These are phyloP conservation scores for Puccinia novopanici DNA, from an alignment of 1,284 basidiomycete species.

Conservation along the genomic window DNA sequence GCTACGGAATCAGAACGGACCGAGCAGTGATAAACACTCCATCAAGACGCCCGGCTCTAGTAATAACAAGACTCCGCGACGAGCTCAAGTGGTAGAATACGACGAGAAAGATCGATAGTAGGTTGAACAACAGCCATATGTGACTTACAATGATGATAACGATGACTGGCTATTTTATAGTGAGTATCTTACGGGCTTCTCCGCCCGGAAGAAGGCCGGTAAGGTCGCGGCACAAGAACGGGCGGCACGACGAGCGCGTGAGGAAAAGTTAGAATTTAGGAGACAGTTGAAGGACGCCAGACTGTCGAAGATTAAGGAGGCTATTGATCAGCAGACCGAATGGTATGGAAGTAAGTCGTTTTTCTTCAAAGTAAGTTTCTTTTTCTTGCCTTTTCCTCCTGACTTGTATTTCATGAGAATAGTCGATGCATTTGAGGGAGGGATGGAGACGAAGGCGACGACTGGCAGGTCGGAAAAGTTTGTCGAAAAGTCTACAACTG, in stretches of 20 bases:
- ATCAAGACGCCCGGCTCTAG: too few species aligned
- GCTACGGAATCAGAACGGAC: not conserved
- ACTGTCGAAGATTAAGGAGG: constrained; percentile 36
- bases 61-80: not conserved
- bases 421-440: constrained; percentile 39
- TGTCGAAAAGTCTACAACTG: constrained; percentile 3
- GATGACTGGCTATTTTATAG: not conserved
- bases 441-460: not conserved
- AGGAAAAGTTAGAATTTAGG: constrained; percentile 38
- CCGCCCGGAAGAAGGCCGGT: constrained; percentile 36
- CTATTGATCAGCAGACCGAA: constrained; percentile 31
- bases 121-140: not conserved
- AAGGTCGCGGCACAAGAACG: constrained; percentile 29
- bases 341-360: constrained; percentile 45
- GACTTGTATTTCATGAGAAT: not conserved
- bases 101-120: constrained; percentile 30
- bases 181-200: constrained; percentile 46
- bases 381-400: too few species aligned
- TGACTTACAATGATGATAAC: not conserved
- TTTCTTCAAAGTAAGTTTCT: not conserved
- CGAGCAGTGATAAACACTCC: too few species aligned
- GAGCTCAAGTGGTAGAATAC: constrained; percentile 10
- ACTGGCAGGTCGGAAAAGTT: constrained; percentile 8
- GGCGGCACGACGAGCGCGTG: constrained; percentile 12
- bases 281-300: constrained; percentile 32